phyloP scores from a whole-genome alignment of 2,329 filamentous ascomycete species.

The Phaeosphaeriaceae sp. region DNA sequence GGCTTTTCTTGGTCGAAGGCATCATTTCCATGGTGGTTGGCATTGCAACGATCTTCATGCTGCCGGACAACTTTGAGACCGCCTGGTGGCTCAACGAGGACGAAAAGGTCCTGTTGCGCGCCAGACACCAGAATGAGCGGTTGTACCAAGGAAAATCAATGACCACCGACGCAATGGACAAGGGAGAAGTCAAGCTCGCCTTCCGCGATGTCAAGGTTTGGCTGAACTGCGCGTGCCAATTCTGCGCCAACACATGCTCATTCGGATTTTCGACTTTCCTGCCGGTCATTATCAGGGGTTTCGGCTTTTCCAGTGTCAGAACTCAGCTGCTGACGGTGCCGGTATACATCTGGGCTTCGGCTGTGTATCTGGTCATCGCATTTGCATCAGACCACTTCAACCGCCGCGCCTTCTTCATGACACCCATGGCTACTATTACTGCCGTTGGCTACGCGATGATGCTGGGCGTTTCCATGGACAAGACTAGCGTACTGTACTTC shows the following conservation, averaged over 20 bases:
- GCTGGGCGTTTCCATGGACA: not conserved
- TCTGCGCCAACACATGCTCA: conserved; percentile 21
- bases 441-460: not conserved
- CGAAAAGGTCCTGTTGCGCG: conserved; percentile 60
- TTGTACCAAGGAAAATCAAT: conserved; percentile 33
- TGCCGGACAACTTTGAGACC: conserved; percentile 57
- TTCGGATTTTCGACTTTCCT: conserved; percentile 29
- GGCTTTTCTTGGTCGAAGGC: conserved; percentile 67
- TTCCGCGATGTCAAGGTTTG: conserved; percentile 66
- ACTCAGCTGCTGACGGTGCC: conserved; percentile 37
- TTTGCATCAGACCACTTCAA: conserved; percentile 27
- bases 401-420: conserved; percentile 29
- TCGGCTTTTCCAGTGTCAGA: conserved; percentile 27
- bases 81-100: conserved; percentile 59
- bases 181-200: conserved; percentile 81
- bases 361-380: conserved; percentile 29
- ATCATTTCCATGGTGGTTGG: conserved; percentile 57
- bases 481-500: not conserved
- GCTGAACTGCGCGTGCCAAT: conserved; percentile 59
- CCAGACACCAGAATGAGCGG: conserved; percentile 48
- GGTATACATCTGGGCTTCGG: conserved; percentile 28
- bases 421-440: conserved; percentile 38
- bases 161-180: conserved; percentile 80
- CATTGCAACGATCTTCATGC: conserved; percentile 43
- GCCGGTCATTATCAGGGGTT: conserved; percentile 32